phyloP scores from a whole-genome alignment of 2,329 filamentous ascomycete genomes.

The Chaetomium olivaceum region DNA sequence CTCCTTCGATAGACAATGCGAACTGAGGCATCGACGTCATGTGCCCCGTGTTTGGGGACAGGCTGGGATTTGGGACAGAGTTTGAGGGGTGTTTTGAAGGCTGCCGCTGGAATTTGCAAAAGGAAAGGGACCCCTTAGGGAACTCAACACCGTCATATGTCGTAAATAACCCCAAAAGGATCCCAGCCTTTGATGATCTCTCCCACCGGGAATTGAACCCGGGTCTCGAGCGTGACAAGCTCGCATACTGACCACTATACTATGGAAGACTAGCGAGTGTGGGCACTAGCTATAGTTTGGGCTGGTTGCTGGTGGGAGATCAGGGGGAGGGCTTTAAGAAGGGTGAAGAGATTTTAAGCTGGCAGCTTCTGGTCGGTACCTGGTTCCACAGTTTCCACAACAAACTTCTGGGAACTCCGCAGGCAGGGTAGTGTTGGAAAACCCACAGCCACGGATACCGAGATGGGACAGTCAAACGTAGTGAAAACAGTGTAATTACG shows the following conservation, averaged over 20 bases:
- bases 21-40: too few species aligned
- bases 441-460: too few species aligned
- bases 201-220: conserved; percentile 25
- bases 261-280: conserved; percentile 20
- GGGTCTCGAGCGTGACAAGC: conserved; percentile 25
- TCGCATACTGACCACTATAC: conserved; percentile 25
- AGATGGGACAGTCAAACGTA: too few species aligned
- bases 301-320: neutral
- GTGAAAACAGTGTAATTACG: too few species aligned
- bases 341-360: conserved; percentile 32
- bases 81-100: too few species aligned
- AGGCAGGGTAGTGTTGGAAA: too few species aligned
- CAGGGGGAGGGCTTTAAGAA: neutral
- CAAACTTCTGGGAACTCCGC: too few species aligned
- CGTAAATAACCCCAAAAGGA: neutral
- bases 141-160: neutral
- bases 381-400: neutral
- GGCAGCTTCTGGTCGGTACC: neutral
- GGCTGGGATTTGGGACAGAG: too few species aligned
- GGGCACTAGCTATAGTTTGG: conserved; percentile 13
- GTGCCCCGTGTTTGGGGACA: too few species aligned
- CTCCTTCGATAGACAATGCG: too few species aligned
- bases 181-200: neutral
- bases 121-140: too few species aligned
- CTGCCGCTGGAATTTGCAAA: too few species aligned